Base-by-base conservation (phyloP, 768 basidiomycete species). In the Kwoniella pini region DNA sequence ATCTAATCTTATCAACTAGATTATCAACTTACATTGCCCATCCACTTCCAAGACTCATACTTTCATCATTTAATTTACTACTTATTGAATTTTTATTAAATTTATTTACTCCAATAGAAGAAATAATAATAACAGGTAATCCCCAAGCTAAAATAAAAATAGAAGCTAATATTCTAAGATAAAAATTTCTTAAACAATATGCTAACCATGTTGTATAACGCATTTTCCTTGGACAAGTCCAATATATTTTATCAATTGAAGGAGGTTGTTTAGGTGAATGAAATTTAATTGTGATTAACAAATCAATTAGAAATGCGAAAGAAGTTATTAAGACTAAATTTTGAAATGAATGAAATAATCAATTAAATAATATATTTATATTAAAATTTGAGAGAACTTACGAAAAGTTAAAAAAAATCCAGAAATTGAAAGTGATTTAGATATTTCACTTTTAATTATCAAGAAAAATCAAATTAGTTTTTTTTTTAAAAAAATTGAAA, bases 331-430 rank as follows among this genome's bases (percentile, higher is more conserved):
- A 19, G 42, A 46, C 54, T 56, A 12, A 26, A 11, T 15, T 7
- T n/a, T n/a, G n/a, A n/a, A n/a, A n/a, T n/a, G n/a, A n/a, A n/a
- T n/a, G n/a, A n/a, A n/a, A n/a, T n/a, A n/a, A n/a, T n/a, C n/a
- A n/a, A n/a, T n/a, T n/a, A n/a, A n/a, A n/a, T n/a, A n/a, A n/a
- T n/a, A n/a, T n/a, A n/a, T n/a, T n/a, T n/a, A n/a, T n/a, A n/a
- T n/a, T n/a, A n/a, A n/a, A 12, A 26, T 49, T 22, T 15, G 40
- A 6, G 40, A 6, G 40, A 11, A 48, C 64, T 45, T 45, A 65
- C 64, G 19, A 36, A 65, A 57, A 15, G 50, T 30, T 9, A 65
- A 22, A 46, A 65, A 57, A 31, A 65, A 65, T 19, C 33, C 31
- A 19, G 64, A 49, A 7, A 65, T 61, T 10, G 64, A 60, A 22